A percentile compares a stretch with the other conserved stretches of the same genome.
phyloP scores from a whole-genome alignment of 1,139 yeast genomes.

The Wickerhamiella pararugosa region DNA sequence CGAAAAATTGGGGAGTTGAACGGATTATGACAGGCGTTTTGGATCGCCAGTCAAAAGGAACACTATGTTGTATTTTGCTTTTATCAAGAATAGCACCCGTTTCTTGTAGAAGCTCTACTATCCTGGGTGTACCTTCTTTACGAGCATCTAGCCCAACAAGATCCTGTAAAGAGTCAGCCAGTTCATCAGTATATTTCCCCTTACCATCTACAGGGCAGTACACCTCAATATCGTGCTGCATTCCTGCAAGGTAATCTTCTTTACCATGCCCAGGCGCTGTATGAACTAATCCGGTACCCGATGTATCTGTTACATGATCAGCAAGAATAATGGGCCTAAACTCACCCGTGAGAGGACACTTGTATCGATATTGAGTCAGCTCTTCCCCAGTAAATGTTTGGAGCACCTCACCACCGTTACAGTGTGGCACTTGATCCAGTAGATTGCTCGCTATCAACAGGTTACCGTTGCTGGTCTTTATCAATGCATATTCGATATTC shows the following conservation, averaged over 20 bases:
- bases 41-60: conserved; percentile 96
- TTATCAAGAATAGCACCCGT: conserved; percentile 37
- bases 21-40: conserved; percentile 89
- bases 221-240: conserved; percentile 39
- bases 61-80: conserved; percentile 54
- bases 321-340: conserved; percentile 57
- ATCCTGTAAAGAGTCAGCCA: conserved; percentile 32
- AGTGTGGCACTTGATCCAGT: conserved; percentile 11
- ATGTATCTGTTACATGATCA: conserved; percentile 58
- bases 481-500: conserved; percentile 40
- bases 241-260: conserved; percentile 73
- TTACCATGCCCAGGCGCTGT: conserved; percentile 97
- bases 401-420: conserved; percentile 9
- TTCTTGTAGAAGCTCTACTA: conserved; percentile 33
- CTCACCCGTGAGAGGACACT: conserved; percentile 36
- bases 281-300: conserved; percentile 95
- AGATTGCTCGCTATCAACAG: conserved; percentile 20
- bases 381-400: conserved; percentile 29
- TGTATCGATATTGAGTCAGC: conserved; percentile 34
- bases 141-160: conserved; percentile 49
- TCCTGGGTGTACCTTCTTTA: conserved; percentile 36
- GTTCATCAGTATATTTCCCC: conserved; percentile 46
- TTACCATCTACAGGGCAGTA: conserved; percentile 65
- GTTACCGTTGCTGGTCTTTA: conserved; percentile 26
- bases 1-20: conserved; percentile 95